These are phyloP conservation scores for Candida golubevii DNA, from an alignment of 805 yeast genomes.

Conservation along the genomic window DNA sequence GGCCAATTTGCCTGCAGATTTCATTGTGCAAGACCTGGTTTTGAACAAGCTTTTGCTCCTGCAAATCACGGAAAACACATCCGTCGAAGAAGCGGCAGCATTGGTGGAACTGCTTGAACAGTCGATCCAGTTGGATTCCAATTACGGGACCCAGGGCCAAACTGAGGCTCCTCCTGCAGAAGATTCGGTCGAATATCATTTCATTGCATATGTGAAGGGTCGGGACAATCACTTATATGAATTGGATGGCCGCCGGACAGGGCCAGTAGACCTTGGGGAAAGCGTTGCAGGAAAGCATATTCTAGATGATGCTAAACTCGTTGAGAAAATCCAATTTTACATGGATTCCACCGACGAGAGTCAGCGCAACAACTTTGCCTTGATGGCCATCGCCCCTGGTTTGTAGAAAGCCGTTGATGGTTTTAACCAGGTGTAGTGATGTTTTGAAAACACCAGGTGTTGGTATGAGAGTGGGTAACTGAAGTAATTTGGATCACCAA, in stretches of 20 bases:
- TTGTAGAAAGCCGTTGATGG: background rate
- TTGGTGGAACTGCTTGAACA: constrained; percentile 46
- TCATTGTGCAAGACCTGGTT: constrained; percentile 38
- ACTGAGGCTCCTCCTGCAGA: constrained; percentile 64
- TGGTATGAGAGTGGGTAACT: too few relatives aligned
- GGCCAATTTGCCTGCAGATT: constrained; percentile 43
- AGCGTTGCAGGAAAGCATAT: constrained; percentile 41
- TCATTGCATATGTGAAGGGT: constrained; percentile 64
- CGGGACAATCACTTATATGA: constrained; percentile 64
- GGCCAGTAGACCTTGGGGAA: constrained; percentile 64
- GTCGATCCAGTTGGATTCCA: constrained; percentile 37
- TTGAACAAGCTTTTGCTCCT: constrained; percentile 23
- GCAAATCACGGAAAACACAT: constrained; percentile 16
- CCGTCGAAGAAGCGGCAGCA: constrained; percentile 34
- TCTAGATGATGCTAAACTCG: constrained; percentile 47
- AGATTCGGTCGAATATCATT: constrained; percentile 59
- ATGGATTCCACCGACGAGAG: constrained; percentile 58
- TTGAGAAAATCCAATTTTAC: constrained; percentile 59
- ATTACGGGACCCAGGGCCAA: constrained; percentile 52
- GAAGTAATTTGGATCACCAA: too few relatives aligned
- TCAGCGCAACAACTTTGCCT: constrained; percentile 61
- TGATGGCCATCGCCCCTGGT: constrained; percentile 68
- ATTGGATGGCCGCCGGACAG: constrained; percentile 81
- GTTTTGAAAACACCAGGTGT: too few relatives aligned
- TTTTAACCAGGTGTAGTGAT: too few relatives aligned